Conservation (phyloP, 2,329 filamentous ascomycete species). For the Penicillium sp. region DNA sequence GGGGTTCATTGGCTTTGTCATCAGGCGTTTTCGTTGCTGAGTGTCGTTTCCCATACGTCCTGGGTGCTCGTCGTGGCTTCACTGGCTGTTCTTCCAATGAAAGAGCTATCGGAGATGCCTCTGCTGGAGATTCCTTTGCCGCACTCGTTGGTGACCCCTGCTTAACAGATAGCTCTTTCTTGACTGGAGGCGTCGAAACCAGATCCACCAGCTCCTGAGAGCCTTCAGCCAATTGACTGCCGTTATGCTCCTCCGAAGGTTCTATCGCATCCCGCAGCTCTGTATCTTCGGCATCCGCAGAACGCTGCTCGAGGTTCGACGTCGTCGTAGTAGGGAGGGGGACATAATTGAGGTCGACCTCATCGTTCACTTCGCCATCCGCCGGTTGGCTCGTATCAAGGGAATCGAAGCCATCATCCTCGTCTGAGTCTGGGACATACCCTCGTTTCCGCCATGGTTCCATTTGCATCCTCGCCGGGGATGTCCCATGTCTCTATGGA, state of each 20-base stretch:
- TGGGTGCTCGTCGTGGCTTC: constrained; percentile 20
- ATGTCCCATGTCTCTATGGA: constrained; percentile 45
- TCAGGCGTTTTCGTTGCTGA: constrained; percentile 20
- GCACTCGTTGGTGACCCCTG: not conserved
- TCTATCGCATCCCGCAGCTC: not conserved
- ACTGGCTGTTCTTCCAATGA: constrained; percentile 17
- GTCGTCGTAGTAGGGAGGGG: constrained; percentile 19
- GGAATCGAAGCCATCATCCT: constrained; percentile 51
- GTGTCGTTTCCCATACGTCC: constrained; percentile 20
- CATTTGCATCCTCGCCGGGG: constrained; percentile 46
- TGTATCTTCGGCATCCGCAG: not conserved
- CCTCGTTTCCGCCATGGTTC: constrained; percentile 58
- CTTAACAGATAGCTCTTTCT: not conserved
- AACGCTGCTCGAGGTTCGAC: constrained; percentile 2
- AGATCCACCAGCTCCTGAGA: constrained; percentile 3
- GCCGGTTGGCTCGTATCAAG: constrained; percentile 31
- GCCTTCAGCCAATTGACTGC: not conserved
- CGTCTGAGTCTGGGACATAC: constrained; percentile 60
- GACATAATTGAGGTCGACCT: constrained; percentile 30
- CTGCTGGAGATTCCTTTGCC: not conserved
- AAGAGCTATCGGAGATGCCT: not conserved
- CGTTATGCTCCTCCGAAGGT: not conserved
- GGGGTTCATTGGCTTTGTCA: not conserved
- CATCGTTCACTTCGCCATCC: constrained; percentile 19
- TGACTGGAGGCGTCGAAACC: not conserved